Evolutionary conservation across 495 filamentous ascomycete species (phyloP), one percentile per base, ranked within the genome.

Genomic region (Opeltia flavorubescens): DNA sequence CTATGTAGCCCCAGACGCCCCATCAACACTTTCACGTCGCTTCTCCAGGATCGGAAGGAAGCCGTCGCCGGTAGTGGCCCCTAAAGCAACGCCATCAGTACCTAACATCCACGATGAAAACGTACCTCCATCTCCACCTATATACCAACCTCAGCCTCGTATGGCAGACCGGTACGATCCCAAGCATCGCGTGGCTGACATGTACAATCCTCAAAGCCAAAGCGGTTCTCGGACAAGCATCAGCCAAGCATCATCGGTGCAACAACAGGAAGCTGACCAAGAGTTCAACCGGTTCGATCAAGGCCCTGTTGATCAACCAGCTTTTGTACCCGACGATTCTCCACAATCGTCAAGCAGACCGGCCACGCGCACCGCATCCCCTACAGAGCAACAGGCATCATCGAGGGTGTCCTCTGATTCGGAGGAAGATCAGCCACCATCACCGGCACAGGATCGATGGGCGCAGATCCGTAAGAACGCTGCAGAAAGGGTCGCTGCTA

Each of bases 391-490:
- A 24, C 42, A 21, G 2, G n/a, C 30, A 7, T 44, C 42, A 44
- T 41, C 38, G 18, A 17, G 38, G 21, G 52, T 52, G 4, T 51
- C 49, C 13, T 47, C 55, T 8, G 50, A 53, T 3, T 47, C 54
- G 12, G 48, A 53, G n/a, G 56, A 38, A 8, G 43, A 47, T 9
- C 46, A 38, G 28, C 28, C 50, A 39, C 54, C 21, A 50, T 59
- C 44, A 44, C 70, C 61, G 48, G 69, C 59, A 25, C 70, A 78
- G 44, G 84, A 89, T 56, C 77, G 88, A 30, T 98, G 91, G 91
- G 89, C 88, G 3, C 85, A 93, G 66, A 95, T 96, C 48, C 73
- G 87, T 48, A 88, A 86, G 73, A 95, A 95, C 52, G 91, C 91
- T 9, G 86, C 84, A 5, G 83, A 89, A 57, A 74, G 87, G 11